phyloP scores from a whole-genome alignment of 768 basidiomycete species.

The Coprinopsis marcescibilis region DNA sequence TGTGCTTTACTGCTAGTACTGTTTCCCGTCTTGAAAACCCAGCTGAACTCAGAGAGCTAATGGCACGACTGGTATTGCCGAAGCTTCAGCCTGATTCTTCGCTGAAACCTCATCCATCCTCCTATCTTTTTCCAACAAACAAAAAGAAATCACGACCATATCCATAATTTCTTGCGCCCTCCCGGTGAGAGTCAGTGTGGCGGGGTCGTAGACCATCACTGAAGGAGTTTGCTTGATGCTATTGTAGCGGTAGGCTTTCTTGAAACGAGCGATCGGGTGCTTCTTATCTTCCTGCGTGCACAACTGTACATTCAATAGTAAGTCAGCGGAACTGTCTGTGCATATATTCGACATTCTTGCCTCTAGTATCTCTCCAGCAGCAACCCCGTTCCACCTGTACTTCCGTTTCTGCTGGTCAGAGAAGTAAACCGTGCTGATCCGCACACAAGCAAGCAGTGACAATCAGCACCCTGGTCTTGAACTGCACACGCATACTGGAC shows the following conservation, averaged over 20 bases:
- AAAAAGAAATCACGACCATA: slow-evolving; percentile 7
- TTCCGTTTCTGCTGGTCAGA: neutral
- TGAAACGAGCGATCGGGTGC: neutral
- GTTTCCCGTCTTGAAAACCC: too few species aligned
- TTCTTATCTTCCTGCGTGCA: neutral
- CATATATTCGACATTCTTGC: neutral
- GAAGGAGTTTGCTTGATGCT: neutral
- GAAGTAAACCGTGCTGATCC: too few species aligned
- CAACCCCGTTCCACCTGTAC: neutral
- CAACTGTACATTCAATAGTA: neutral
- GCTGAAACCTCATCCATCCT: too few species aligned
- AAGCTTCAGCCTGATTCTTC: too few species aligned
- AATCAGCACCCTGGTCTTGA: too few species aligned
- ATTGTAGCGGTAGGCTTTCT: too few species aligned
- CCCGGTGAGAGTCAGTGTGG: neutral
- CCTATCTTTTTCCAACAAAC: slow-evolving; percentile 3
- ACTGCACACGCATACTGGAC: too few species aligned
- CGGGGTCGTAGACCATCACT: neutral
- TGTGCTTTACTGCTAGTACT: too few species aligned
- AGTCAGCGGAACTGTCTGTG: neutral
- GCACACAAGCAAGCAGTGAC: too few species aligned
- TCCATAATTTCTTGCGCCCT: slow-evolving; percentile 4
- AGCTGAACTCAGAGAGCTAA: too few species aligned
- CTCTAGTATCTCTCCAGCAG: neutral
- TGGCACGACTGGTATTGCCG: too few species aligned